phyloP scores from a whole-genome alignment of 441 rosid species.

The Gossypium schwendimanii region DNA sequence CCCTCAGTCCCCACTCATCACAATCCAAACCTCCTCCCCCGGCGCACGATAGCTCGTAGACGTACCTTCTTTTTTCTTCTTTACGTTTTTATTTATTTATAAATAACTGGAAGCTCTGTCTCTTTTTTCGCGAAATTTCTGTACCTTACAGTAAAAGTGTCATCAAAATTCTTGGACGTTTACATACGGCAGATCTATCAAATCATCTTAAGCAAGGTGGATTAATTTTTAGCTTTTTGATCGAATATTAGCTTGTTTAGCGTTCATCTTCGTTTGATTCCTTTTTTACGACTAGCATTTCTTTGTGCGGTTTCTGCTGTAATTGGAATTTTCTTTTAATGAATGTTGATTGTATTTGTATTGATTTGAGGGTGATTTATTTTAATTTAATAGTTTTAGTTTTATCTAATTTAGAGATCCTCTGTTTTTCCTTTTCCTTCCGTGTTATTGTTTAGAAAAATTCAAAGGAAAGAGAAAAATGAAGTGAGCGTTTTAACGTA shows the following conservation, averaged over 20 bases:
- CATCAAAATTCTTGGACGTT: background rate
- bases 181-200: background rate
- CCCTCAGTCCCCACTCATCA: background rate
- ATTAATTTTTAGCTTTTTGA: background rate
- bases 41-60: background rate
- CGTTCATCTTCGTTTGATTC: background rate
- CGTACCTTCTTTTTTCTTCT: background rate
- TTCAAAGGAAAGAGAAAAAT: background rate
- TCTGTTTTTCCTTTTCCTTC: conserved; percentile 7
- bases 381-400: background rate
- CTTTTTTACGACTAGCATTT: background rate
- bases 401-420: background rate
- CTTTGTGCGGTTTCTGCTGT: background rate
- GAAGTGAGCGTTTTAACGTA: background rate
- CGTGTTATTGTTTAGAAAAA: conserved; percentile 12
- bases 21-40: background rate
- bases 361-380: background rate
- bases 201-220: conserved; percentile 3
- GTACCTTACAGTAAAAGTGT: background rate
- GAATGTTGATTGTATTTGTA: background rate
- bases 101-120: background rate
- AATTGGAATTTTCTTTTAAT: background rate
- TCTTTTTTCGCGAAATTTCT: background rate
- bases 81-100: background rate
- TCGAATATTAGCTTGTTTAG: background rate